Conservation (phyloP, 2,329 filamentous ascomycete species). For the Aspergillus bombycis region DNA sequence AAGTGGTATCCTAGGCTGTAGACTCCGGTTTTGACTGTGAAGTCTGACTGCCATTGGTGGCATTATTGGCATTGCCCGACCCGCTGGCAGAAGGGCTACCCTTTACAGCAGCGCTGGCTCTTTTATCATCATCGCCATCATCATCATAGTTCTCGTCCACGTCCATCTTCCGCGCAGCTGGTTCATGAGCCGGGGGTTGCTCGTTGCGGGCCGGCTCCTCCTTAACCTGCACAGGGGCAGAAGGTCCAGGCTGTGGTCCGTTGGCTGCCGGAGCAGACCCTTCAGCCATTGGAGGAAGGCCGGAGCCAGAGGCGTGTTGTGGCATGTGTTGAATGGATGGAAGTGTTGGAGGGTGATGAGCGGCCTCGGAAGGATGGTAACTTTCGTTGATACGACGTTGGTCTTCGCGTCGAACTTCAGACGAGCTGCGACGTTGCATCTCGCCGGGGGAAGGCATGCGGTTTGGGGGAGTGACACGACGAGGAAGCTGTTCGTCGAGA, state of each 20-base stretch:
- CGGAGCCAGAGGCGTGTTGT: slow-evolving; percentile 53
- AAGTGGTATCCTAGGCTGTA: slow-evolving; percentile 24
- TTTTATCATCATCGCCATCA: slow-evolving; percentile 80
- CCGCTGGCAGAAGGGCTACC: slow-evolving; percentile 39
- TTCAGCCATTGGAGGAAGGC: slow-evolving; percentile 61
- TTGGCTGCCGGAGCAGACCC: slow-evolving; percentile 42
- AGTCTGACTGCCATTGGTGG: slow-evolving; percentile 30
- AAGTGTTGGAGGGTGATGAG: slow-evolving; percentile 75
- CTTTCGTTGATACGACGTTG: slow-evolving; percentile 73
- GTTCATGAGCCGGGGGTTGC: slow-evolving; percentile 67
- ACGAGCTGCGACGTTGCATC: slow-evolving; percentile 75
- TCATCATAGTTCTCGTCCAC: slow-evolving; percentile 98
- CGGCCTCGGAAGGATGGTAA: slow-evolving; percentile 91
- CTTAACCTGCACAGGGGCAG: slow-evolving; percentile 56
- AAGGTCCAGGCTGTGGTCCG: slow-evolving; percentile 45
- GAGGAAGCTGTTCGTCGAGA: slow-evolving; percentile 80
- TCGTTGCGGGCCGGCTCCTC: slow-evolving; percentile 59
- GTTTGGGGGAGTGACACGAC: slow-evolving; percentile 65
- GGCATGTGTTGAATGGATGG: slow-evolving; percentile 53
- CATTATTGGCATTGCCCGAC: slow-evolving; percentile 30
- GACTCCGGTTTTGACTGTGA: slow-evolving; percentile 38
- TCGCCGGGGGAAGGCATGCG: slow-evolving; percentile 68
- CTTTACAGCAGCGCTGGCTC: slow-evolving; percentile 37
- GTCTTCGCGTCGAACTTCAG: slow-evolving; percentile 68
- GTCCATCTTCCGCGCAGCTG: slow-evolving; percentile 91